Percentiles rank a stretch among this genome's conserved stretches.
phyloP scores from a whole-genome alignment of 495 filamentous ascomycete species.

The Hypoxylon crocopeplum region DNA sequence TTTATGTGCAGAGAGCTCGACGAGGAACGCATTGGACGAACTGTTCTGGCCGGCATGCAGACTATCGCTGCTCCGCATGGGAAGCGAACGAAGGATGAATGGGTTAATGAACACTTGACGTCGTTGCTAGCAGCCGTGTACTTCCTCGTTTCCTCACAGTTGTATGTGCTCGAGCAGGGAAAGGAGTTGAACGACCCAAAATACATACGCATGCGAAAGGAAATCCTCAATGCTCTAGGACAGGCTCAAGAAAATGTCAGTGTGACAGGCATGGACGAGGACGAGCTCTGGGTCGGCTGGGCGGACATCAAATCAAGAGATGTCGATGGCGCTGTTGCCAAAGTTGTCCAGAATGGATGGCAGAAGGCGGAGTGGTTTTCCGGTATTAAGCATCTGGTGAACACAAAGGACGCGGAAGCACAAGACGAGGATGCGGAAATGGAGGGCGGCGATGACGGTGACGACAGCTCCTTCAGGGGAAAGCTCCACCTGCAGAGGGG shows the following conservation, averaged over 20 bases:
- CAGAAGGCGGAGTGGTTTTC: slow-evolving; percentile 72
- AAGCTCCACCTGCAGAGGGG: slow-evolving; percentile 51
- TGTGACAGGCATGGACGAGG: slow-evolving; percentile 42
- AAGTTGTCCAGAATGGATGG: slow-evolving; percentile 66
- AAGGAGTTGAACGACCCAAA: slow-evolving; percentile 46
- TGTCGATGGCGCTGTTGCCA: slow-evolving; percentile 64
- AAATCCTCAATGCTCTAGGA: slow-evolving; percentile 47
- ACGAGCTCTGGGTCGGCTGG: slow-evolving; percentile 58
- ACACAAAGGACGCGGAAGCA: slow-evolving; percentile 8
- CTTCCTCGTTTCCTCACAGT: slow-evolving; percentile 62
- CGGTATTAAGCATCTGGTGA: slow-evolving; percentile 51
- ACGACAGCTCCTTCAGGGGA: slow-evolving; percentile 35
- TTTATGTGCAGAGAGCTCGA: slow-evolving; percentile 60
- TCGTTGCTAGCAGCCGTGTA: slow-evolving; percentile 71
- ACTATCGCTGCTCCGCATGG: slow-evolving; percentile 49
- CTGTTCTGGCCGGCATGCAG: slow-evolving; percentile 53
- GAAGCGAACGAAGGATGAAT: slow-evolving; percentile 51
- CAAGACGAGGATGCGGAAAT: slow-evolving; percentile 35
- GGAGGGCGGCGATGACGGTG: slow-evolving; percentile 35
- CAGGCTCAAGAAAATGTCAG: slow-evolving; percentile 42
- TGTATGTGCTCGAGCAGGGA: slow-evolving; percentile 47
- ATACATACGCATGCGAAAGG: slow-evolving; percentile 47
- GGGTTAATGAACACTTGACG: slow-evolving; percentile 59
- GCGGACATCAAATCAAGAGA: slow-evolving; percentile 52
- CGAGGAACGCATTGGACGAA: slow-evolving; percentile 46